These are phyloP conservation scores for Allantophomopsis lycopodina DNA, from an alignment of 2,329 filamentous ascomycete genomes.

Conservation along the genomic window DNA sequence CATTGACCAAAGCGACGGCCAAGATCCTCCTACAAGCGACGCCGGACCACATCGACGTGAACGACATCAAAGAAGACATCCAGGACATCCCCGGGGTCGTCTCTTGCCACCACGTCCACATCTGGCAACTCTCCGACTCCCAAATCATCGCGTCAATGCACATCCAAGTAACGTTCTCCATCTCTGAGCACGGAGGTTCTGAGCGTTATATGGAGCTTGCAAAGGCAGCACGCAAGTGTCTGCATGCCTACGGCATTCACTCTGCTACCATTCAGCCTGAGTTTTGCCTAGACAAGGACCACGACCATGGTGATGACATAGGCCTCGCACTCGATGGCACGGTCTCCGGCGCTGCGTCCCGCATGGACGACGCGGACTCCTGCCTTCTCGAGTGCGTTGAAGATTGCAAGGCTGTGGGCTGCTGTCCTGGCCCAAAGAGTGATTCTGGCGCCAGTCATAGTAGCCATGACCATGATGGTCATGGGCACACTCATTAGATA, in stretches of 20 bases:
- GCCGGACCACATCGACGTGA: slow-evolving; percentile 73
- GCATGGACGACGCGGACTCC: slow-evolving; percentile 12
- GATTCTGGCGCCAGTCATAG: slow-evolving; percentile 8
- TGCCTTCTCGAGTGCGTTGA: slow-evolving; percentile 20
- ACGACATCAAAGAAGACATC: slow-evolving; percentile 88
- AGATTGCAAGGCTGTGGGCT: slow-evolving; percentile 18
- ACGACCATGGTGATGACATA: slow-evolving; percentile 11
- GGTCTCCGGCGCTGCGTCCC: slow-evolving; percentile 5
- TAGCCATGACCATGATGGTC: slow-evolving; percentile 14
- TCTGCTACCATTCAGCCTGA: slow-evolving; percentile 96
- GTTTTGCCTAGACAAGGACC: slow-evolving; percentile 43
- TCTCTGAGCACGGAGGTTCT: slow-evolving; percentile 59
- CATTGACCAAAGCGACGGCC: slow-evolving; percentile 65
- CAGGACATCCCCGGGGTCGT: slow-evolving; percentile 71
- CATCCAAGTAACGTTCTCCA: slow-evolving; percentile 81
- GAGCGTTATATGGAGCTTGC: slow-evolving; percentile 85
- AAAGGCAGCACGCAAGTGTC: slow-evolving; percentile 67
- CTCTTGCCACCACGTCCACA: slow-evolving; percentile 89
- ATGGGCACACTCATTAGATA: slow-evolving; percentile 15
- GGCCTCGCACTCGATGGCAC: slow-evolving; percentile 12
- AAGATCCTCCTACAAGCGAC: slow-evolving; percentile 91
- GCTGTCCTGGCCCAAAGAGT: slow-evolving; percentile 11
- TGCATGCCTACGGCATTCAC: slow-evolving; percentile 94
- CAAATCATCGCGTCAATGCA: slow-evolving; percentile 91
- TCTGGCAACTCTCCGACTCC: slow-evolving; percentile 94